Conservation (phyloP, 225 moss, liverwort and hornwort genomes). For the Sphagnum contortum region DNA sequence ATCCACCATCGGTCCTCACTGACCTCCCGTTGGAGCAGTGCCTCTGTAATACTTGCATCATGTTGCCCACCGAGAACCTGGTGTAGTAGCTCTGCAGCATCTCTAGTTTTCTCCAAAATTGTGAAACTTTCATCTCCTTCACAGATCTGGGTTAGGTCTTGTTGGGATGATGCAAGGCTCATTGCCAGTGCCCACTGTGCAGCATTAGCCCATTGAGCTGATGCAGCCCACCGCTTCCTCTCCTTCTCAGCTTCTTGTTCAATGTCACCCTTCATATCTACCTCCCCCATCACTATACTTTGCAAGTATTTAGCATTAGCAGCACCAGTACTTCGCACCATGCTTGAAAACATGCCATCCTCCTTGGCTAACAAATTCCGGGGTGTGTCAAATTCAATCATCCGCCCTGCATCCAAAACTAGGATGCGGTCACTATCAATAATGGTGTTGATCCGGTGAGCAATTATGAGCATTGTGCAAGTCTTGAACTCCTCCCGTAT, state of each 20-base stretch:
- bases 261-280: slow-evolving; percentile 60
- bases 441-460: slow-evolving; percentile 71
- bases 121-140: slow-evolving; percentile 13
- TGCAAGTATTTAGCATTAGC: slow-evolving; percentile 61
- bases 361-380: slow-evolving; percentile 43
- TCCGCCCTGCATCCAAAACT: slow-evolving; percentile 58
- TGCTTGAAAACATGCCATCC: slow-evolving; percentile 46
- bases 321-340: slow-evolving; percentile 71
- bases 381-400: slow-evolving; percentile 27
- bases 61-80: slow-evolving; percentile 48
- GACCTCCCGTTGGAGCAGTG: slow-evolving; percentile 21
- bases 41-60: slow-evolving; percentile 38
- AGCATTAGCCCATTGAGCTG: slow-evolving; percentile 51
- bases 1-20: slow-evolving; percentile 45
- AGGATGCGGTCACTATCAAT: slow-evolving; percentile 69
- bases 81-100: slow-evolving; percentile 48
- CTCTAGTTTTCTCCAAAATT: slow-evolving; percentile 42
- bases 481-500: slow-evolving; percentile 68
- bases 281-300: slow-evolving; percentile 61
- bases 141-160: slow-evolving; percentile 46
- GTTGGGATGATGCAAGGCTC: slow-evolving; percentile 56
- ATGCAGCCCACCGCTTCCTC: slow-evolving; percentile 32
- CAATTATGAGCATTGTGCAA: slow-evolving; percentile 77
- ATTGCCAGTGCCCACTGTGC: slow-evolving; percentile 70
- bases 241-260: slow-evolving; percentile 34